A percentile compares a stretch with the other conserved stretches of the same genome.
Conservation (phyloP, 345 rosid species). For the Boechera retrofracta region DNA sequence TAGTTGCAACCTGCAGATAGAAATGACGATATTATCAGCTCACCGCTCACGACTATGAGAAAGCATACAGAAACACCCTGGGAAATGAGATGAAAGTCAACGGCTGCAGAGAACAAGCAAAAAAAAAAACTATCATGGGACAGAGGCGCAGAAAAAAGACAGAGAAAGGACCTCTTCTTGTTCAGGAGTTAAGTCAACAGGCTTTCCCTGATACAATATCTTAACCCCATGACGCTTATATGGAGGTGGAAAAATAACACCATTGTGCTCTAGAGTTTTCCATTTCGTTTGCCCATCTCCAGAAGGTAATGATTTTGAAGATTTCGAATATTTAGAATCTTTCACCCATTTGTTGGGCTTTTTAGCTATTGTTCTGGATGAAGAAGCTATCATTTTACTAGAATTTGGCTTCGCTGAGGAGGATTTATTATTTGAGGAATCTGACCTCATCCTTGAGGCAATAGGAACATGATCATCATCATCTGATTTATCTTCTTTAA, state of each 20-base stretch:
- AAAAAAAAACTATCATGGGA: conserved; percentile 6
- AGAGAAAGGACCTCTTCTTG: conserved; percentile 80
- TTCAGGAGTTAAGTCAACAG: conserved; percentile 78
- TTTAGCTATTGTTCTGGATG: conserved; percentile 44
- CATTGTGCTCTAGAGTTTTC: conserved; percentile 94
- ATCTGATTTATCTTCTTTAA: conserved; percentile 53
- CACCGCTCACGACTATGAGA: conserved; percentile 38
- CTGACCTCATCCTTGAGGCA: conserved; percentile 67
- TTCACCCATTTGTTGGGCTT: conserved; percentile 63
- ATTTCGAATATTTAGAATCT: conserved; percentile 70
- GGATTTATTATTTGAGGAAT: conserved; percentile 54
- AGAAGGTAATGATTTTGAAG: conserved; percentile 73
- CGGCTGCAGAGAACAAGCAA: conserved; percentile 1
- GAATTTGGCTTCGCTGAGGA: conserved; percentile 56
- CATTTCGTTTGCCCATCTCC: conserved; percentile 98
- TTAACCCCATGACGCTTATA: conserved; percentile 86
- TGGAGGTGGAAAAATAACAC: conserved; percentile 96
- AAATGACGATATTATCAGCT: conserved; percentile 17
- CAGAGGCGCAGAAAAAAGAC: conserved; percentile 15
- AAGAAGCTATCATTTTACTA: conserved; percentile 52
- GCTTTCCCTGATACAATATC: conserved; percentile 78
- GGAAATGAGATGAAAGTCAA: conserved; percentile 23
- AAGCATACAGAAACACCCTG: conserved; percentile 12
- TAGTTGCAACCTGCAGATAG: conserved; percentile 76
- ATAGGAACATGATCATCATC: conserved; percentile 84